Conservation (phyloP, 1,284 basidiomycete species). For the Sutorius eximius region DNA sequence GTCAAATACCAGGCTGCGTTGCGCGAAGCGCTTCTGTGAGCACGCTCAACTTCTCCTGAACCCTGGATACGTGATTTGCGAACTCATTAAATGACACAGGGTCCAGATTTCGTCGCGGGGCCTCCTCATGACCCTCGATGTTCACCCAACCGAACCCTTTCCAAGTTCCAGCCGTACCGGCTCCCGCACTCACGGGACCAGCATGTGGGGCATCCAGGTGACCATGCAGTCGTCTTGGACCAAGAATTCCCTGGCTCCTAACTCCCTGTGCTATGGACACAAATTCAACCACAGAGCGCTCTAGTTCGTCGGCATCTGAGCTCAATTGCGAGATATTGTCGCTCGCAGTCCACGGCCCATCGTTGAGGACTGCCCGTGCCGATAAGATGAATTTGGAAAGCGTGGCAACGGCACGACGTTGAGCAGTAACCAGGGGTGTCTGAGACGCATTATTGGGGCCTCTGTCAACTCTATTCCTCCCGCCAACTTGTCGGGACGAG, state of each 20-base stretch:
- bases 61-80: constrained; percentile 10
- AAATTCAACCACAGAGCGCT: constrained; percentile 31
- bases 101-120: constrained; percentile 29
- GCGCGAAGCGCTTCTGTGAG: constrained; percentile 23
- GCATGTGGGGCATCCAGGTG: constrained; percentile 26
- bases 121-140: constrained; percentile 35
- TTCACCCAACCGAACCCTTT: constrained; percentile 36
- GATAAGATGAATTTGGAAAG: constrained; percentile 39
- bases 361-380: constrained; percentile 34
- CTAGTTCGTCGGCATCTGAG: constrained; percentile 32
- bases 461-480: constrained; percentile 17
- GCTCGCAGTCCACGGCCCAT: constrained; percentile 28
- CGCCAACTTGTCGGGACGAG: constrained; percentile 23
- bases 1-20: constrained; percentile 24
- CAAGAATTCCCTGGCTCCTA: constrained; percentile 23
- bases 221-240: constrained; percentile 26
- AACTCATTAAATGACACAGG: constrained; percentile 27
- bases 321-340: constrained; percentile 27
- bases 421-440: constrained; percentile 36
- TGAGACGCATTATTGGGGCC: constrained; percentile 32
- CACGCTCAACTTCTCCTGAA: constrained; percentile 19
- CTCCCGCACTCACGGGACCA: constrained; percentile 22
- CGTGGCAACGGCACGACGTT: constrained; percentile 37
- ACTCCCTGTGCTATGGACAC: constrained; percentile 32
- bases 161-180: constrained; percentile 35